Conservation (phyloP, 164 flowering plant species). For the Amborella trichopoda region DNA sequence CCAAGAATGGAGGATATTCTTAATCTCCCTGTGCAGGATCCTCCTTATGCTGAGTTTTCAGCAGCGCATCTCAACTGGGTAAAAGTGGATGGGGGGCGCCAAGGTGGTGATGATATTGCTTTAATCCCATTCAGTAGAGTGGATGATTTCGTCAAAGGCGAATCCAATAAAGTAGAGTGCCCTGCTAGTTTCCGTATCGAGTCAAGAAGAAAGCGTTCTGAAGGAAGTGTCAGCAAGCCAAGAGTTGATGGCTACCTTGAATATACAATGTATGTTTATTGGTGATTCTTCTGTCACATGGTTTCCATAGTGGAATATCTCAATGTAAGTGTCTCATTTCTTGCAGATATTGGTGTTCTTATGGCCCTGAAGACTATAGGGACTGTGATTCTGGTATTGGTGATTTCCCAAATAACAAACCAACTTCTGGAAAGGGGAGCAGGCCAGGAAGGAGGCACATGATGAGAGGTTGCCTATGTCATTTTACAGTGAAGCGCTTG, state of each 20-base stretch:
- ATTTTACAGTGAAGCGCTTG: slow-evolving; percentile 49
- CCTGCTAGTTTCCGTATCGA: slow-evolving; percentile 51
- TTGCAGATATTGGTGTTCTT: slow-evolving; percentile 53
- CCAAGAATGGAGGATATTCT: slow-evolving; percentile 52
- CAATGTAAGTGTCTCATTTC: slow-evolving; percentile 2
- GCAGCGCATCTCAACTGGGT: slow-evolving; percentile 44
- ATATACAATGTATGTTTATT: slow-evolving; percentile 35
- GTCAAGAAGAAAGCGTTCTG: slow-evolving; percentile 42
- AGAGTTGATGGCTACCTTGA: slow-evolving; percentile 56
- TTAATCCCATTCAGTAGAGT: slow-evolving; percentile 43
- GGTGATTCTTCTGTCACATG: not conserved
- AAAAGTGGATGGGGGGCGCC: slow-evolving; percentile 44
- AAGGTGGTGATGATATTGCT: slow-evolving; percentile 53
- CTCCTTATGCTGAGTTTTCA: slow-evolving; percentile 37
- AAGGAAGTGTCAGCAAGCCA: slow-evolving; percentile 42
- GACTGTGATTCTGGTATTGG: slow-evolving; percentile 25
- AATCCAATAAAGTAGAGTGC: slow-evolving; percentile 38
- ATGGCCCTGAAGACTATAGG: slow-evolving; percentile 55
- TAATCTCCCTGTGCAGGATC: slow-evolving; percentile 54
- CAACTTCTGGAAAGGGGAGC: slow-evolving; percentile 45
- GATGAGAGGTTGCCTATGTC: slow-evolving; percentile 63
- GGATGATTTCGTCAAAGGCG: slow-evolving; percentile 46
- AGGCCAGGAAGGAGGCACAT: slow-evolving; percentile 52
- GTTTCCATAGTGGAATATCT: not conserved
- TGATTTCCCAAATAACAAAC: slow-evolving; percentile 24